A percentile compares a stretch with the other conserved stretches of the same genome.
Conservation (phyloP, 441 rosid species). For the Geranium incanum region DNA sequence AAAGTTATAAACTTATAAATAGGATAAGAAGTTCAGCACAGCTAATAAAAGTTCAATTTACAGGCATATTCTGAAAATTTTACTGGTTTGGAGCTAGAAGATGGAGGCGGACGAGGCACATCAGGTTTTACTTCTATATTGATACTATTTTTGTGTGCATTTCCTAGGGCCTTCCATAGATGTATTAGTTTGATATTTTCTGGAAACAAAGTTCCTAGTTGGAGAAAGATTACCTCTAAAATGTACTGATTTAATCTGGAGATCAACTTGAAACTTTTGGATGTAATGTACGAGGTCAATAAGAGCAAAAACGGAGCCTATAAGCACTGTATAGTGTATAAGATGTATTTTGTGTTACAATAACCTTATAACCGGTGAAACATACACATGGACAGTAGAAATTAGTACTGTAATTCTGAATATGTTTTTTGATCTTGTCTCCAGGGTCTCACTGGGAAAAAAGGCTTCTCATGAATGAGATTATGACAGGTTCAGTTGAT, state of each 20-base stretch:
- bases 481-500: slow-evolving; percentile 99
- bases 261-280: background rate
- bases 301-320: background rate
- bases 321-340: background rate
- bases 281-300: background rate
- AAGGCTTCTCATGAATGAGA: slow-evolving; percentile 96
- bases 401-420: slow-evolving; percentile 8
- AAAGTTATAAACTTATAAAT: slow-evolving; percentile 11
- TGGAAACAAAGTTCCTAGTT: background rate
- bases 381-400: background rate
- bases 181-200: background rate
- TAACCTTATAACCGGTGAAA: background rate
- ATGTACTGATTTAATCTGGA: background rate
- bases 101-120: slow-evolving; percentile 99
- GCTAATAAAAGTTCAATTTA: slow-evolving; percentile 20
- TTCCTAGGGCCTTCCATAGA: background rate
- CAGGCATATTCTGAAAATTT: slow-evolving; percentile 95
- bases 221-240: background rate
- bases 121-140: slow-evolving; percentile 44
- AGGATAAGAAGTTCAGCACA: slow-evolving; percentile 10
- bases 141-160: background rate
- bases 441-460: slow-evolving; percentile 99
- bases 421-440: slow-evolving; percentile 17
- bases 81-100: slow-evolving; percentile 96
- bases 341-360: background rate